phyloP scores from a whole-genome alignment of 1,284 basidiomycete genomes.

The Coniferiporia sulphurascens region DNA sequence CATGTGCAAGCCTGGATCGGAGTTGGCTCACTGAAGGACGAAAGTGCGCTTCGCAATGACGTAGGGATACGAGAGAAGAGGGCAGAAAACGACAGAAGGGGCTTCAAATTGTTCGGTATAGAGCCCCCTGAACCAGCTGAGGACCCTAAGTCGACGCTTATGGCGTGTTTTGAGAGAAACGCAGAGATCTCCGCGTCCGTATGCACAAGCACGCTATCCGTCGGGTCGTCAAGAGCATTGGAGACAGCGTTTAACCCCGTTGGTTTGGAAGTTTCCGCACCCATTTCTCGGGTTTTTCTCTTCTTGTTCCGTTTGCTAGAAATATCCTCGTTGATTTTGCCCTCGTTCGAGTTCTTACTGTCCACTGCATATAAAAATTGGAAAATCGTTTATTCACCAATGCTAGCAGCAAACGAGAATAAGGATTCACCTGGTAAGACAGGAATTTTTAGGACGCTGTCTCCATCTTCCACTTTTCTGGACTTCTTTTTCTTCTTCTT shows the following conservation, averaged over 20 bases:
- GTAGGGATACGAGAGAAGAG: slow-evolving; percentile 57
- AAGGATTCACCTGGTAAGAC: too few species aligned
- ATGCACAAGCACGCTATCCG: slow-evolving; percentile 16
- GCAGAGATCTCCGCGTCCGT: slow-evolving; percentile 45
- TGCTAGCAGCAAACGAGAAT: too few species aligned
- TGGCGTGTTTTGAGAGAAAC: slow-evolving; percentile 69
- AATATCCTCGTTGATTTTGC: too few species aligned
- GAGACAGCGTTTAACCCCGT: too few species aligned
- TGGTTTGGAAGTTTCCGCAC: too few species aligned
- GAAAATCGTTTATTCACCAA: too few species aligned
- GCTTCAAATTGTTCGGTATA: slow-evolving; percentile 42
- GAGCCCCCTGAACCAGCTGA: slow-evolving; percentile 17
- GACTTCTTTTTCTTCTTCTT: slow-evolving; percentile 30
- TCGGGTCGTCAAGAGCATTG: not conserved
- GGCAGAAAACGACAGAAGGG: slow-evolving; percentile 77
- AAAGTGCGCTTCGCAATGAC: slow-evolving; percentile 58
- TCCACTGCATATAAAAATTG: too few species aligned
- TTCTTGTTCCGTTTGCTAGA: too few species aligned
- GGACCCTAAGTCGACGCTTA: slow-evolving; percentile 63
- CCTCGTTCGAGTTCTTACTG: not conserved
- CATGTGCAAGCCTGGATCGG: slow-evolving; percentile 96
- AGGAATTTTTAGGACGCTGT: too few species aligned
- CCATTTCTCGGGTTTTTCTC: not conserved
- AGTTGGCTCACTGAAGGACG: slow-evolving; percentile 82
- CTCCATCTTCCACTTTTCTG: slow-evolving; percentile 26